Base-by-base conservation (phyloP, 495 filamentous ascomycete species). In the Saxispiralis lemnorum region DNA sequence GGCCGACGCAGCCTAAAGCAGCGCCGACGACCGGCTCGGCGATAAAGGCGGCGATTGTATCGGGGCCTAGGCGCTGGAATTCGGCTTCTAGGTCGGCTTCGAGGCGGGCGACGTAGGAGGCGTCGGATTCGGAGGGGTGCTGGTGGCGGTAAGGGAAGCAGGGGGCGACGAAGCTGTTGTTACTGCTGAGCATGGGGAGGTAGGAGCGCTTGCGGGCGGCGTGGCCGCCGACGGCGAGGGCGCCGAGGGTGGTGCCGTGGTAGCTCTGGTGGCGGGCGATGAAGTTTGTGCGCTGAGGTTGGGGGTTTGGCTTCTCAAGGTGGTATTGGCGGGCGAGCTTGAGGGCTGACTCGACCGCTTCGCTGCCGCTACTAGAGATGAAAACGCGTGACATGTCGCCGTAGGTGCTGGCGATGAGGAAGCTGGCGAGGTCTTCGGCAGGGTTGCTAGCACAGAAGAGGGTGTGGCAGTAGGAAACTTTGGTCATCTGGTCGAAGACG, bases 21-120 rank as follows among this genome's bases (percentile, higher is more conserved):
- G 71, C 72, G 10, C 72, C 73, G 42, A 70, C 70, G n/a, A 76
- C 66, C 2, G 83, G 75, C 54, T 92, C 84, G 1, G 75, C 75
- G 24, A 89, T 62, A 48, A 89, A 86, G 2, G 79, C 85, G 46
- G 73, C 77, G 7, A 89, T 81, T 1, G 63, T 83, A 1, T 77
- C 64, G 0, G 80, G 73, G 0, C 80, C 83, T 2, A 86, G 64
- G 19, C 70, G 64, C 47, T 74, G 65, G 52, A 93, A 87, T 49
- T 85, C 79, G 1, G 67, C 70, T 30, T 88, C 81, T 2, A 93
- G 60, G 51, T 92, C 83, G 7, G 67, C 55, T 0, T 67, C 70
- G 41, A 81, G 66, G 53, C 79, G 66, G 1, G 56, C 52, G 7
- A 84, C 58, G 46, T 74, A 76, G 7, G 52, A 42, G 11, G 55